phyloP scores from a whole-genome alignment of 1,284 basidiomycete genomes.

The Tylopilus sp. region DNA sequence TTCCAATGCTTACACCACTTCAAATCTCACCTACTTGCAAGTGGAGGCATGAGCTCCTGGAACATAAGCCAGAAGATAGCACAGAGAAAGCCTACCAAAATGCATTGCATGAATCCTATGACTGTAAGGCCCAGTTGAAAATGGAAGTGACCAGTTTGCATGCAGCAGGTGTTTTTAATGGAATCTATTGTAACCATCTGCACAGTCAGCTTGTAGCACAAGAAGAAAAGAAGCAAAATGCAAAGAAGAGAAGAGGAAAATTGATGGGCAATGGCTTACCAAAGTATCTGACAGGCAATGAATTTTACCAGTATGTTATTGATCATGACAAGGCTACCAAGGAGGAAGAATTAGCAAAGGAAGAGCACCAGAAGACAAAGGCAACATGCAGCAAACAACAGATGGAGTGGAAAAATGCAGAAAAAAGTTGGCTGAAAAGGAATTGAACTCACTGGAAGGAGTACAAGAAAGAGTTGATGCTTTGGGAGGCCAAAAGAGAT shows the following conservation, averaged over 20 bases:
- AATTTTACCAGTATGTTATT: conserved; percentile 18
- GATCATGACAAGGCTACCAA: conserved; percentile 1
- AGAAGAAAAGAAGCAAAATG: conserved; percentile 20
- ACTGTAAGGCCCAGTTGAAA: no score
- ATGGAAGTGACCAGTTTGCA: no score
- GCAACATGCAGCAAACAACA: background rate
- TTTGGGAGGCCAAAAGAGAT: background rate
- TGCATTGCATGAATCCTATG: no score
- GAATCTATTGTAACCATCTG: background rate
- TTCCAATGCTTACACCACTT: no score
- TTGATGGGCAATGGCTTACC: conserved; percentile 24
- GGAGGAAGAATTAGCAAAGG: conserved; percentile 9
- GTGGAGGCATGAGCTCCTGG: no score
- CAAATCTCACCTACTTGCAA: no score
- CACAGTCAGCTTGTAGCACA: conserved; percentile 22
- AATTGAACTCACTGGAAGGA: background rate
- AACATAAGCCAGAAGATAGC: no score
- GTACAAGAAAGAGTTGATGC: background rate
- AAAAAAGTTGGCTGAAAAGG: background rate
- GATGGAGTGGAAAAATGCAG: background rate
- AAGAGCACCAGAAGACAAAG: background rate
- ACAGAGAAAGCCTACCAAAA: no score
- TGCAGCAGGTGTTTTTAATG: no score
- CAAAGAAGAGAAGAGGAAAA: conserved; percentile 4
- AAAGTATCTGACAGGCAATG: conserved; percentile 19